Percentiles rank a stretch among this genome's conserved stretches.
Evolutionary conservation across 495 filamentous ascomycete genomes (phyloP).

Genomic region (Penicillium roqueforti): DNA sequence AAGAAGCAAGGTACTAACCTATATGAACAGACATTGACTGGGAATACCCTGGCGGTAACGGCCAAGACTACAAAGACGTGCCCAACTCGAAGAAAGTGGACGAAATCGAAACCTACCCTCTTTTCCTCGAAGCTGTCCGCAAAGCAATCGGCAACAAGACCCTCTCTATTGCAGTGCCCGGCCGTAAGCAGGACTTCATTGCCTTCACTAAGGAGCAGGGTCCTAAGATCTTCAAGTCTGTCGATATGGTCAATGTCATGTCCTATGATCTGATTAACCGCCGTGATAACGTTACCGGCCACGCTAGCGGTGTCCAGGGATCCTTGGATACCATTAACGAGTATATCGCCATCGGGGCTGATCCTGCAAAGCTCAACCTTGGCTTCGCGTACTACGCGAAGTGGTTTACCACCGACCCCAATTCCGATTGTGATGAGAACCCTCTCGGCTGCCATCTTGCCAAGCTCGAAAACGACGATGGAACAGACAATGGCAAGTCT

Average conservation of each 20-base stretch:
- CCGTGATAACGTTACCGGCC: slow-evolving; percentile 61
- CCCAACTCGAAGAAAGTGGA: slow-evolving; percentile 58
- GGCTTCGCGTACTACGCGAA: slow-evolving; percentile 74
- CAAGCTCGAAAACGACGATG: slow-evolving; percentile 59
- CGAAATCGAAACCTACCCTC: slow-evolving; percentile 62
- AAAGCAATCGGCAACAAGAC: slow-evolving; percentile 57
- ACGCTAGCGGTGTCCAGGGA: slow-evolving; percentile 57
- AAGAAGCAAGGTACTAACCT: not conserved
- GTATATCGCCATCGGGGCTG: slow-evolving; percentile 56
- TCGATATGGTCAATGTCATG: slow-evolving; percentile 79
- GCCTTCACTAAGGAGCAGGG: slow-evolving; percentile 62
- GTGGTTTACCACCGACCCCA: slow-evolving; percentile 60
- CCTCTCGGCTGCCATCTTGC: slow-evolving; percentile 61
- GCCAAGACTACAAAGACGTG: slow-evolving; percentile 65
- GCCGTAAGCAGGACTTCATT: slow-evolving; percentile 64
- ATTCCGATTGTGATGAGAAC: slow-evolving; percentile 37
- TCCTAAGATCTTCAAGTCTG: slow-evolving; percentile 56
- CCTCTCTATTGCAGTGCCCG: slow-evolving; percentile 69
- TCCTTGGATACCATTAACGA: slow-evolving; percentile 54
- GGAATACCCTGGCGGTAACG: slow-evolving; percentile 80
- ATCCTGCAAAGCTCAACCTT: slow-evolving; percentile 58
- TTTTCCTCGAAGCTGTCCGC: slow-evolving; percentile 57
- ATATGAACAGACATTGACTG: slow-evolving; percentile 65
- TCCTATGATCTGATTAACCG: slow-evolving; percentile 77
- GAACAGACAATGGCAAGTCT: slow-evolving; percentile 59